Evolutionary conservation across 2,329 filamentous ascomycete species (phyloP), one percentile per base, ranked within the genome.

Genomic region (Penicillium freii): DNA sequence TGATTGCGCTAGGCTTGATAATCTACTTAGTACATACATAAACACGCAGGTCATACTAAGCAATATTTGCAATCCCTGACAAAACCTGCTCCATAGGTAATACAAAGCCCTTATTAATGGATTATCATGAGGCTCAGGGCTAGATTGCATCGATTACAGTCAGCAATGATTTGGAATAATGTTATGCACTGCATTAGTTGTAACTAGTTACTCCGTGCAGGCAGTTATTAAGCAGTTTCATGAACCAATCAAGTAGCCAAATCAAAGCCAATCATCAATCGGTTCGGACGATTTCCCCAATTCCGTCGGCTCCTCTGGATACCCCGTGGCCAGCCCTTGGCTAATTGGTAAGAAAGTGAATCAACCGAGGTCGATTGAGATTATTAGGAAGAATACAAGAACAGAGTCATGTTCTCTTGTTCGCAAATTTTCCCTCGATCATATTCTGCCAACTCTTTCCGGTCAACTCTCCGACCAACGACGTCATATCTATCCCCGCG

Each of bases 331-430:
- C 51, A 57, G 62, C 59, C 62, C 53, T 11, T 15, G 46, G 53
- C 56, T 50, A 56, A 63, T 65, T 64, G 62, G 59, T 65, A 64
- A 65, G 54, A 58, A 36, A 19, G 25, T 29, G 5, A 34, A 13
- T 34, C 33, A 21, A 52, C 62, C 60, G 62, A 58, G 62, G 60
- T 47, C 13, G 27, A 43, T 9, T 46, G 40, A 5, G 17, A 19
- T 23, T 17, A 27, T 44, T 57, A 55, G 45, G 58, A 55, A 58
- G 57, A 51, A 33, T 60, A 54, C 38, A 54, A 45, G 47, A 54
- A 61, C 48, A 54, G 48, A 34, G 40, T 56, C 5, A 50, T 59
- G 42, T 33, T 50, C 36, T 47, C 42, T 50, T 21, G 21, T 21
- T 40, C 25, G n/a, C 47, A 25, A 48, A 11, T 47, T 42, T 51